Evolutionary conservation across 352 stramenopile genomes (phyloP), one percentile per base, ranked within the genome.

Genomic region (Phytopythium ostracodes): DNA sequence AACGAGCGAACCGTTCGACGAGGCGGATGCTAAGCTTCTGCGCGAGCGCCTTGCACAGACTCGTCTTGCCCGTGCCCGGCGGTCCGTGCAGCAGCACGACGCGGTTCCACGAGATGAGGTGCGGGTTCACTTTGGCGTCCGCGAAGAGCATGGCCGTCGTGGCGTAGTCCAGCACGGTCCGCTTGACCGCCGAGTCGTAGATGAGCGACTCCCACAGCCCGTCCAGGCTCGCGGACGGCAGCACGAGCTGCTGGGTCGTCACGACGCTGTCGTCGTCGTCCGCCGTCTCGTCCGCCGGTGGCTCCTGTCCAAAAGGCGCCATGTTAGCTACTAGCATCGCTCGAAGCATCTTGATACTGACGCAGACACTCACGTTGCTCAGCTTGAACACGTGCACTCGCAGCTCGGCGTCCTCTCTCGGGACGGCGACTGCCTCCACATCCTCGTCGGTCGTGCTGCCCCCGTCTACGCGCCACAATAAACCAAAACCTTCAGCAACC

Each of bases 21-120:
- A 97, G 67, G 18, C 91, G 85, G 64, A 98, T 97, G 43, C 86
- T 88, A 17, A 98, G 76, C 73, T 98, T 98, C 29, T 98, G 92
- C 1, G 91, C 92, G 17, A 98, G 64, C 1, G 91, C 88, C 65
- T 97, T 96, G 69, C 91, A 97, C 25, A 98, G 68, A 71, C 87
- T 96, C 2, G 92, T 98, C 50, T 98, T 98, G 9, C 92, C 92
- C 0, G 92, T 98, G n/a, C 92, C 92, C 14, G 92, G 92, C 36
- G 92, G 92, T 7, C 92, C 92, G 75, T 98, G 89, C 20, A 98
- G 71, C 43, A 98, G 67, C 35, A 98, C 77, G 15, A 98, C 81
- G 40, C 83, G 85, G 72, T 98, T 98, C 82, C 89, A 96, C 35
- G 89, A 88, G 18, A 98, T 89, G 22, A 98, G 83, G 63, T 96